Evolutionary conservation across 495 filamentous ascomycete genomes (phyloP).

Genomic region (Trichoderma orchidacearum): DNA sequence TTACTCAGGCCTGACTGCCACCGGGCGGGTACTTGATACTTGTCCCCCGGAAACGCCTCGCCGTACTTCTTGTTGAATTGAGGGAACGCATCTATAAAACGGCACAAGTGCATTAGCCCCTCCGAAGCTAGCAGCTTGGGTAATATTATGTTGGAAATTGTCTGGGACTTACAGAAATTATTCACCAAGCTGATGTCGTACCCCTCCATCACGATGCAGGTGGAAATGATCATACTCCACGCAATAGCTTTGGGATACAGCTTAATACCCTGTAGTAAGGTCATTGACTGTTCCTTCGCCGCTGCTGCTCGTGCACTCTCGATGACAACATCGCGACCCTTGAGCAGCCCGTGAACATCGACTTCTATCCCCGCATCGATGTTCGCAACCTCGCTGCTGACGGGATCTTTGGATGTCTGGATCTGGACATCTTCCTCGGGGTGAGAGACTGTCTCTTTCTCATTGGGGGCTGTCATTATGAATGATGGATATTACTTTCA

Average conservation of each 20-base stretch:
- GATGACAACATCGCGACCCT: constrained; percentile 25
- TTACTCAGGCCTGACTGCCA: constrained; percentile 74
- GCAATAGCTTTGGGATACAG: constrained; percentile 43
- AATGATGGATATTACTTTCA: too few species aligned
- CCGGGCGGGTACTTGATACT: constrained; percentile 53
- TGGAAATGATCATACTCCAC: constrained; percentile 48
- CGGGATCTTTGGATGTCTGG: not conserved
- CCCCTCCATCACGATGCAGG: constrained; percentile 52
- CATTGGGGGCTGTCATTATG: too few species aligned
- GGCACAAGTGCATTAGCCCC: not conserved
- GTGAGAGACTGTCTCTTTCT: not conserved
- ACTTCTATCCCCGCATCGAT: constrained; percentile 8
- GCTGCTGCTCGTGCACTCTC: constrained; percentile 29
- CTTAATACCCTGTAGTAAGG: constrained; percentile 33
- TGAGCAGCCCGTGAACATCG: constrained; percentile 9
- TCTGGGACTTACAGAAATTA: constrained; percentile 41
- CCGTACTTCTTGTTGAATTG: constrained; percentile 63
- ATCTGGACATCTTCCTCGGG: not conserved
- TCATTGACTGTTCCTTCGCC: constrained; percentile 42
- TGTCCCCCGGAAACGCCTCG: constrained; percentile 34
- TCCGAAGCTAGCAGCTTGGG: too few species aligned
- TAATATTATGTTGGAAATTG: too few species aligned
- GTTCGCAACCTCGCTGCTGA: not conserved
- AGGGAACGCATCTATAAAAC: constrained; percentile 28
- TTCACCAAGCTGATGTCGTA: constrained; percentile 47